Base-by-base conservation (phyloP, 768 basidiomycete species). In the Dacryopinax primogenitus region DNA sequence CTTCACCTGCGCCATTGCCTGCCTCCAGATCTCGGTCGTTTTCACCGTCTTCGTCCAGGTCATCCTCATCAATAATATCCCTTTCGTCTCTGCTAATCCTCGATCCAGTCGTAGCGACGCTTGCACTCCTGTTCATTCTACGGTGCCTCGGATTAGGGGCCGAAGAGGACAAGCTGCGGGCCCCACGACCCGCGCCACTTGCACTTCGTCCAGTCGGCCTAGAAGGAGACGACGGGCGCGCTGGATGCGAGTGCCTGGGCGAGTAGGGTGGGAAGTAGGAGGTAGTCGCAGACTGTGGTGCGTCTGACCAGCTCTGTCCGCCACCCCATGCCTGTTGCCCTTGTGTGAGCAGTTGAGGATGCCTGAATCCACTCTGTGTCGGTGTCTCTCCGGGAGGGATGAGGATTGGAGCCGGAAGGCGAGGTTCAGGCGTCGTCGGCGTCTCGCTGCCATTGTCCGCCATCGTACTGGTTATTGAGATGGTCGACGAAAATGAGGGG, bases 41-140 rank as follows among this genome's bases (percentile, higher is more conserved):
- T 23, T 69, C 72, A 13, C 66, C 68, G 4, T 65, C 69, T 28
- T 64, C 69, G 9, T 45, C 35, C 33, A 68, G 63, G 6, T 63
- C 67, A 26, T 67, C 66, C 16, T 45, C 61, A 15, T 70, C 68
- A 18, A 39, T 67, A 7, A 64, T 66, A 11, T 67, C 68, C 7
- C 68, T 69, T 30, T 69, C 71, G 30, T 33, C 35, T 70, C 68
- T 6, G 70, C 69, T 9, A 70, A 68, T 63, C 72, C 71, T 47
- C 69, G 69, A 13, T 72, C 72, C 12, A 71, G 68, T 28, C 71
- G 72, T 23, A 69, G 72, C 11, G 72, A 36, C 30, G 71, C 67
- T 37, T 51, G 44, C 33, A 28, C 36, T 63, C 33, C 45, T n/a
- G 34, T 3, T 28, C 65, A 45, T 15, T 39, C 36, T 15, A 63